Evolutionary conservation across 106 monocot species (phyloP).

Genomic region (Dendrobium officinale): DNA sequence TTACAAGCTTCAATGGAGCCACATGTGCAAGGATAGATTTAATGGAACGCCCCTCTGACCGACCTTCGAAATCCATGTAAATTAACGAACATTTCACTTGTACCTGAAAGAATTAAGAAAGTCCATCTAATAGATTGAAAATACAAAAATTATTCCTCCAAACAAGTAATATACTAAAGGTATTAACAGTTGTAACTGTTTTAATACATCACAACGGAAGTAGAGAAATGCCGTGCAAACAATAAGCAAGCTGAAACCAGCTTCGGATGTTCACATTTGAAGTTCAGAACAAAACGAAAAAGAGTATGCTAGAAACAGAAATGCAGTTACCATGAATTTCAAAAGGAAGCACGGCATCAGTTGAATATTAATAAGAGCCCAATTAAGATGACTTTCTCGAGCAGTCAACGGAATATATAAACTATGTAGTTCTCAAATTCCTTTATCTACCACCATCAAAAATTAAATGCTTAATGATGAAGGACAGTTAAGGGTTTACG

Average conservation of each 20-base stretch:
- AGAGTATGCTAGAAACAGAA: neutral
- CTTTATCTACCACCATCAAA: neutral
- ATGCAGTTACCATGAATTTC: neutral
- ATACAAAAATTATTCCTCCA: neutral
- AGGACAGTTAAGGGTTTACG: no score
- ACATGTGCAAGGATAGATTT: conserved; percentile 92
- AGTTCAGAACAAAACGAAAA: neutral
- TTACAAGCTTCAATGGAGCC: conserved; percentile 90
- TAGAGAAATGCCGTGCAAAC: neutral
- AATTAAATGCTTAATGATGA: neutral
- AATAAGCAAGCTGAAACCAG: neutral
- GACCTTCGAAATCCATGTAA: conserved; percentile 99
- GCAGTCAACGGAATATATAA: neutral
- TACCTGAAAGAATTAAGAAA: conserved; percentile 42
- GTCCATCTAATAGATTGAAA: neutral
- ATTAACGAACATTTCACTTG: conserved; percentile 82
- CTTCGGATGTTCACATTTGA: neutral
- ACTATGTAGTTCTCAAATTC: neutral
- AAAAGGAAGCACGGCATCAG: neutral
- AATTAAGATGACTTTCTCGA: neutral
- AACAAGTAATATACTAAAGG: neutral
- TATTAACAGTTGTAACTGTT: neutral
- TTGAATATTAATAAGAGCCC: neutral
- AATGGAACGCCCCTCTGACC: conserved; percentile 94
- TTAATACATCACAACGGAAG: neutral